These are phyloP conservation scores for Clonostachys rosea DNA, from an alignment of 2,329 filamentous ascomycete genomes.

Conservation along the genomic window DNA sequence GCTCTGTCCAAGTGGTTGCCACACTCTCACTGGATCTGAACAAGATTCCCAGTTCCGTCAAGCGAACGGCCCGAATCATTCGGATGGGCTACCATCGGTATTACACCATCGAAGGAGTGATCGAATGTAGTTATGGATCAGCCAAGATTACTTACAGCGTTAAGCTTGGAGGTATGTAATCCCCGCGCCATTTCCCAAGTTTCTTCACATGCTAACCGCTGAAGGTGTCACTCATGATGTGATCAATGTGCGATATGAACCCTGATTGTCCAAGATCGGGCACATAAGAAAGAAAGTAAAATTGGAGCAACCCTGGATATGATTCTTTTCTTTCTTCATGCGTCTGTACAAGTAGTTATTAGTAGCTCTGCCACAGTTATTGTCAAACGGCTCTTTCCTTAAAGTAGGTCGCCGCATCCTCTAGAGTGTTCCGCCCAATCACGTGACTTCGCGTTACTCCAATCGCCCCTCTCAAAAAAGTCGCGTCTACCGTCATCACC, in stretches of 20 bases:
- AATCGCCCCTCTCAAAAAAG: too few relatives aligned
- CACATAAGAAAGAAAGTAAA: neutral
- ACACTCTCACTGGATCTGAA: conserved; percentile 26
- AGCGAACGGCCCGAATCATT: conserved; percentile 18
- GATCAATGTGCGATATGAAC: conserved; percentile 26
- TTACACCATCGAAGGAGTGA: conserved; percentile 26
- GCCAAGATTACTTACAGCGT: conserved; percentile 29
- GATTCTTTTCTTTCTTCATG: too few relatives aligned
- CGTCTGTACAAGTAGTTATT: too few relatives aligned
- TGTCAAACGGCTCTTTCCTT: too few relatives aligned
- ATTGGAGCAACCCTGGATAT: too few relatives aligned
- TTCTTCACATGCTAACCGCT: neutral
- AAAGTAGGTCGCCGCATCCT: too few relatives aligned
- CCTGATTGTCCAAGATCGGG: neutral
- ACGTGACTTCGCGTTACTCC: too few relatives aligned
- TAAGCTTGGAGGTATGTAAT: conserved; percentile 25
- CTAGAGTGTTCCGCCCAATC: too few relatives aligned
- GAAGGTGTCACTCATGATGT: conserved; percentile 29
- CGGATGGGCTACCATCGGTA: conserved; percentile 28
- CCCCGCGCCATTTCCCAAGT: neutral
- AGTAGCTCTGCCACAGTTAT: too few relatives aligned
- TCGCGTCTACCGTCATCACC: too few relatives aligned
- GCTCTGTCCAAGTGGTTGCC: conserved; percentile 20
- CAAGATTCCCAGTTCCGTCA: conserved; percentile 22
- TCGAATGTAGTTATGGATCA: conserved; percentile 29